These are phyloP conservation scores for Caryopteris hybrid DNA, from an alignment of 305 asterid species.

Conservation along the genomic window DNA sequence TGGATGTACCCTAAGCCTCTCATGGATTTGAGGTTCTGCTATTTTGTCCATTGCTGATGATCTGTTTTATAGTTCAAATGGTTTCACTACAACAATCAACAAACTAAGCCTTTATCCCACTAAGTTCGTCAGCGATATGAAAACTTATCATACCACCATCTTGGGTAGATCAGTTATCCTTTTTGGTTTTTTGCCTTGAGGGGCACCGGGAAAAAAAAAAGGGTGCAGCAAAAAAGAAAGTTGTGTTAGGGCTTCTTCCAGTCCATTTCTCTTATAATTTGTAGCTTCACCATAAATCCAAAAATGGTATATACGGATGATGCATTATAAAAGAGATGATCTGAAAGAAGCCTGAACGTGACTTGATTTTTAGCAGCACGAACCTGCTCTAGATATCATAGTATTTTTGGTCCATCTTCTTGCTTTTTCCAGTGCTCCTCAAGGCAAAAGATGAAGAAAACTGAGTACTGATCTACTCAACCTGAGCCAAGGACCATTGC, in stretches of 20 bases:
- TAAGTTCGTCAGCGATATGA: not conserved
- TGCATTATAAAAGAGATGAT: not conserved
- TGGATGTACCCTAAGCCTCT: constrained; percentile 99
- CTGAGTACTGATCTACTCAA: not conserved
- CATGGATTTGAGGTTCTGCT: constrained; percentile 83
- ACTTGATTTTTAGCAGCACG: not conserved
- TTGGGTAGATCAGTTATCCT: not conserved
- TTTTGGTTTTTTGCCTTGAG: not conserved
- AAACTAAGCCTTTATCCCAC: not conserved
- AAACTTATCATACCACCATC: not conserved
- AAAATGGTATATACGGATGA: not conserved
- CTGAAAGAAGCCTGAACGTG: not conserved
- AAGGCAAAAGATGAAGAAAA: not conserved
- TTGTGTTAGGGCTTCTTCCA: not conserved
- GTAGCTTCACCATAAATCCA: too few relatives aligned
- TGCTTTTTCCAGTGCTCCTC: not conserved
- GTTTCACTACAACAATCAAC: not conserved
- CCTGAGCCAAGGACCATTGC: not conserved
- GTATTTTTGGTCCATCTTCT: not conserved
- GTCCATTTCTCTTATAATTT: too few relatives aligned
- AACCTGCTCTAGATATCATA: not conserved
- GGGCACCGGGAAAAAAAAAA: not conserved
- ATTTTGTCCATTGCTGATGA: constrained; percentile 12
- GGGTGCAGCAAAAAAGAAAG: not conserved
- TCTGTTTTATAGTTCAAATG: constrained; percentile 14